phyloP scores from a whole-genome alignment of 352 stramenopile genomes.

The Stephanocyclus meneghinianus region DNA sequence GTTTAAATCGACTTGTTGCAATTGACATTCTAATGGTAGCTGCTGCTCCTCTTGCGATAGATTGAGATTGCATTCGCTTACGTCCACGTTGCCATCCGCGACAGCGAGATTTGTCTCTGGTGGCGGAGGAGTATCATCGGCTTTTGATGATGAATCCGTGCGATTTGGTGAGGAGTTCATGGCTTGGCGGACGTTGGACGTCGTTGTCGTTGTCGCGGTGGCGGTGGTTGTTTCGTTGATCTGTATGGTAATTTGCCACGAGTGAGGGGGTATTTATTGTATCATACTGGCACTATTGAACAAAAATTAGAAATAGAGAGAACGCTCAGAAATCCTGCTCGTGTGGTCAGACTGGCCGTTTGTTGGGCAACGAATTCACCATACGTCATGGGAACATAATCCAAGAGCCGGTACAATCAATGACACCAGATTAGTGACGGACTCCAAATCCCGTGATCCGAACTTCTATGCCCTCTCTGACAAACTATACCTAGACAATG shows the following conservation, averaged over 20 bases:
- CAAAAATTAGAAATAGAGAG: too few relatives aligned
- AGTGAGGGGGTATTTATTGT: too few relatives aligned
- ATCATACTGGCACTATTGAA: too few relatives aligned
- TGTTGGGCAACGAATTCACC: too few relatives aligned
- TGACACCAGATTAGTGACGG: too few relatives aligned
- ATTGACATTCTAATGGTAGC: conserved; percentile 39
- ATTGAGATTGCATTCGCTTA: neutral
- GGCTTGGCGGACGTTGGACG: neutral
- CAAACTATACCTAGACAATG: neutral
- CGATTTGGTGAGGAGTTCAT: too few relatives aligned
- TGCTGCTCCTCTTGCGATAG: conserved; percentile 9
- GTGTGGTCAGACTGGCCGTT: too few relatives aligned
- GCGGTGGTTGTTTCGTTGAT: neutral
- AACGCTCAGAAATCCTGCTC: too few relatives aligned
- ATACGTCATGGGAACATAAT: too few relatives aligned
- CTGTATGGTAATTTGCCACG: neutral
- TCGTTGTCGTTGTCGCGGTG: neutral
- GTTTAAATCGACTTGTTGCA: conserved; percentile 51
- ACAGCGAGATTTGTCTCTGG: neutral
- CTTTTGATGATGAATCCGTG: too few relatives aligned
- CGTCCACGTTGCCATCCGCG: conserved; percentile 1
- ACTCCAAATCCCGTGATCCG: too few relatives aligned
- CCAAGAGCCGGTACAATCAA: too few relatives aligned
- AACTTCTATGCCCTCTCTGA: neutral
- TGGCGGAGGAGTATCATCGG: neutral